These are phyloP conservation scores for Coleophoma eucalyptorum DNA, from an alignment of 2,329 filamentous ascomycete species.

Conservation along the genomic window DNA sequence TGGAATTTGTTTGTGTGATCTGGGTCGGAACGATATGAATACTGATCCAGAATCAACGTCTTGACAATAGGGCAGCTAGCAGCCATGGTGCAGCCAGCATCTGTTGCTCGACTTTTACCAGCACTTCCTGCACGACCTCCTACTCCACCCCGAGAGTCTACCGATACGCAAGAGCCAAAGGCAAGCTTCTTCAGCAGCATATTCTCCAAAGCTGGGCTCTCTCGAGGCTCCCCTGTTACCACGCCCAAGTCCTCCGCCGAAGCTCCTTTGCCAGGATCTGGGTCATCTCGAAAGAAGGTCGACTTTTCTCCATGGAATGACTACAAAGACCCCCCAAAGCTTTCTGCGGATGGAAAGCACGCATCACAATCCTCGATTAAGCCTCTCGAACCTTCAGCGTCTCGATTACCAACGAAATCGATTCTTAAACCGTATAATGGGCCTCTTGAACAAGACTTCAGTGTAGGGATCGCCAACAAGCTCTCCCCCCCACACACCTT, in stretches of 20 bases:
- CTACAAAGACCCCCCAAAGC: slow-evolving; percentile 42
- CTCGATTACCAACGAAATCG: slow-evolving; percentile 57
- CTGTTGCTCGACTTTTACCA: slow-evolving; percentile 35
- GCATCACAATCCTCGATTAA: slow-evolving; percentile 6
- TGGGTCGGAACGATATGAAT: slow-evolving; percentile 3
- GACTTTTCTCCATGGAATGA: slow-evolving; percentile 57
- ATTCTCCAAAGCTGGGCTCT: slow-evolving; percentile 28
- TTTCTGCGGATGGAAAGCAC: slow-evolving; percentile 10
- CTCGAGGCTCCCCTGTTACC: slow-evolving; percentile 5
- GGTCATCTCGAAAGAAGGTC: slow-evolving; percentile 47
- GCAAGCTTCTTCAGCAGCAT: slow-evolving; percentile 17
- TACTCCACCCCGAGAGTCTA: slow-evolving; percentile 53
- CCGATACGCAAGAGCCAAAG: slow-evolving; percentile 30
- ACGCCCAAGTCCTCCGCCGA: slow-evolving; percentile 30
- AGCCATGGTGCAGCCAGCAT: slow-evolving; percentile 26
- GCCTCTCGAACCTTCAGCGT: slow-evolving; percentile 24
- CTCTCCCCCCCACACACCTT: slow-evolving; percentile 23
- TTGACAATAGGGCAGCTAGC: slow-evolving; percentile 12
- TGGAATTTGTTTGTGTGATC: background rate
- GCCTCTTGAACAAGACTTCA: slow-evolving; percentile 9
- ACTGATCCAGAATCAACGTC: slow-evolving; percentile 13
- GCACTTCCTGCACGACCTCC: slow-evolving; percentile 56
- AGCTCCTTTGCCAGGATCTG: slow-evolving; percentile 15
- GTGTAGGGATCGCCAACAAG: slow-evolving; percentile 10
- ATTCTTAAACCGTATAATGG: slow-evolving; percentile 73